These are phyloP conservation scores for Huntiella savannae DNA, from an alignment of 2,329 filamentous ascomycete species.

Conservation along the genomic window DNA sequence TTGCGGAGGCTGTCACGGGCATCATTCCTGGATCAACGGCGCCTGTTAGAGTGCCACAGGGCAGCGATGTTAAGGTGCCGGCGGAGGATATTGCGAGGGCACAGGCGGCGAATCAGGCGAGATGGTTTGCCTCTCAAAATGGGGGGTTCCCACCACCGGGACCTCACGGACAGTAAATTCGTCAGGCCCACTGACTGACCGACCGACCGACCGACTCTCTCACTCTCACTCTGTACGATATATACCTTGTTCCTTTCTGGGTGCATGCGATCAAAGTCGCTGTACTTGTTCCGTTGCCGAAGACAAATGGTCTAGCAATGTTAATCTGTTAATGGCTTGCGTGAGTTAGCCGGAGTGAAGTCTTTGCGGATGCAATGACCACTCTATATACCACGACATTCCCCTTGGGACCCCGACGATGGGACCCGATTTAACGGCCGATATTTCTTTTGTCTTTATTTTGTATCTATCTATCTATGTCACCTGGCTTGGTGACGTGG, in stretches of 20 bases:
- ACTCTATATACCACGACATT: no score
- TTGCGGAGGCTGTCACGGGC: conserved; percentile 53
- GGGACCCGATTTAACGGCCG: no score
- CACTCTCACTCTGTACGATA: no score
- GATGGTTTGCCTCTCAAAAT: conserved; percentile 7
- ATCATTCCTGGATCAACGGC: conserved; percentile 32
- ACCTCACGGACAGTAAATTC: neutral
- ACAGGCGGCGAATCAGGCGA: conserved; percentile 6
- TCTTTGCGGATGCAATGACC: neutral
- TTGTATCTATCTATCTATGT: neutral
- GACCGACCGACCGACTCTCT: no score
- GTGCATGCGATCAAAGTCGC: no score
- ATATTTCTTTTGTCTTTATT: conserved; percentile 1
- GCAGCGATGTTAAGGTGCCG: conserved; percentile 40
- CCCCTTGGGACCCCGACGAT: no score
- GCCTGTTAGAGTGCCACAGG: conserved; percentile 13
- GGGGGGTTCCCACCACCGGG: conserved; percentile 3
- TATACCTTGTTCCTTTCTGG: no score
- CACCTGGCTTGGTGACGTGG: neutral
- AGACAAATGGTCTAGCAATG: no score
- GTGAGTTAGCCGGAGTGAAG: neutral
- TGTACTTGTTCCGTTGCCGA: no score
- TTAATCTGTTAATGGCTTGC: no score
- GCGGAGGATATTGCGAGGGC: conserved; percentile 32
- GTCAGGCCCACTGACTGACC: no score